These are phyloP conservation scores for Metschnikowia koreensis DNA, from an alignment of 805 yeast species.

Conservation along the genomic window DNA sequence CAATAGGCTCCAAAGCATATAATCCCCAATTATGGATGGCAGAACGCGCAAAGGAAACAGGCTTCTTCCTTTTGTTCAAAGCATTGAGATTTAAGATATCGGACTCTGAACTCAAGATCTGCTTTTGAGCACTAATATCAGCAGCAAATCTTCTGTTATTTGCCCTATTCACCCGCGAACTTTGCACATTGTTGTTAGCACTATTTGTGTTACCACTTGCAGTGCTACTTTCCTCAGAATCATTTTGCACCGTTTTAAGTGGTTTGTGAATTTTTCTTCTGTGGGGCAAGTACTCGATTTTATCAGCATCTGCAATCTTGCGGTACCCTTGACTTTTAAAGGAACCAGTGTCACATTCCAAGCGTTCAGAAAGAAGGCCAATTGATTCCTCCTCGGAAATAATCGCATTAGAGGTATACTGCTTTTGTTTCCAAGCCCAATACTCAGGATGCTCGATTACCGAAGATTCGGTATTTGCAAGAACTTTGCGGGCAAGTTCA, in stretches of 20 bases:
- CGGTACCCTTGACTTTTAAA: slow-evolving; percentile 72
- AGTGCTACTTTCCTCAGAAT: slow-evolving; percentile 43
- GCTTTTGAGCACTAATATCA: slow-evolving; percentile 78
- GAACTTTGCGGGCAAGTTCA: slow-evolving; percentile 46
- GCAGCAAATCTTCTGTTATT: slow-evolving; percentile 86
- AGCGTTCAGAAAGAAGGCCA: slow-evolving; percentile 27
- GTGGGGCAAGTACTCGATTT: slow-evolving; percentile 78
- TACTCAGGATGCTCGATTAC: slow-evolving; percentile 43
- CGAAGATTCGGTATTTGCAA: slow-evolving; percentile 24
- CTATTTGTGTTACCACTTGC: slow-evolving; percentile 9
- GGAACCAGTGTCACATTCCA: slow-evolving; percentile 52
- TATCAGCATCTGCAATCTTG: slow-evolving; percentile 70
- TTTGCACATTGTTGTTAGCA: slow-evolving; percentile 44
- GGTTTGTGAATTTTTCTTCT: slow-evolving; percentile 68
- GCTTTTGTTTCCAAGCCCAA: slow-evolving; percentile 67
- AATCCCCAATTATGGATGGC: slow-evolving; percentile 99
- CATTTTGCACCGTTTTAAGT: slow-evolving; percentile 70
- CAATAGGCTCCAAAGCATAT: slow-evolving; percentile 91
- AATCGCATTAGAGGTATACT: slow-evolving; percentile 22
- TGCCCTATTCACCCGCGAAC: slow-evolving; percentile 84
- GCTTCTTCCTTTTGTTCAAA: slow-evolving; percentile 83
- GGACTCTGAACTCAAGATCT: slow-evolving; percentile 73
- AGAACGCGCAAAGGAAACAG: slow-evolving; percentile 94
- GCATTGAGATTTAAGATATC: slow-evolving; percentile 84
- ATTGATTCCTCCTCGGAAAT: slow-evolving; percentile 27